Conservation (phyloP, 257 asterid genomes). For the Buddleja alternifolia region DNA sequence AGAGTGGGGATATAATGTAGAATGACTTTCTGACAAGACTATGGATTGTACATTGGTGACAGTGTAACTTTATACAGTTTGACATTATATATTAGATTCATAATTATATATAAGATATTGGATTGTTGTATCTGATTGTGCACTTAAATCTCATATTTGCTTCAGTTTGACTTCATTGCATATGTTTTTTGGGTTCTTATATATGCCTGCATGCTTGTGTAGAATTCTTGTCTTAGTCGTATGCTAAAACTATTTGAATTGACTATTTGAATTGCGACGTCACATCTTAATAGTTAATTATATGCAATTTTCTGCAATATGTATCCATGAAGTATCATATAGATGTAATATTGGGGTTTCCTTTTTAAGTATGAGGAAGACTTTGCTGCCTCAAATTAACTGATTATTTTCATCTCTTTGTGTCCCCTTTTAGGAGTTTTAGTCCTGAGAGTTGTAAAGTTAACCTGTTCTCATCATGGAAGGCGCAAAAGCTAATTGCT, state of each 20-base stretch:
- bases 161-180: neutral
- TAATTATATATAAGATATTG: neutral
- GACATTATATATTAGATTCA: slow-evolving; percentile 1
- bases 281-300: neutral
- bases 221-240: slow-evolving; percentile 3
- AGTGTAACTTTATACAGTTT: neutral
- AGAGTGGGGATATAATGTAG: neutral
- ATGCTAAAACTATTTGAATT: neutral
- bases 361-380: slow-evolving; percentile 1
- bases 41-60: neutral
- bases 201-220: slow-evolving; percentile 3
- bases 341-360: neutral
- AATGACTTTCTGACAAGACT: neutral
- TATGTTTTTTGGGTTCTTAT: slow-evolving; percentile 9
- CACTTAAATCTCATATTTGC: neutral
- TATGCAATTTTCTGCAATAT: slow-evolving; percentile 8
- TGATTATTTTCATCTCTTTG: slow-evolving; percentile 10
- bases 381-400: slow-evolving; percentile 17
- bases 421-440: slow-evolving; percentile 41
- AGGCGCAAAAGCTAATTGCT: slow-evolving; percentile 34
- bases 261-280: slow-evolving; percentile 1
- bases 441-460: slow-evolving; percentile 33
- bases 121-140: neutral
- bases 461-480: slow-evolving; percentile 32
- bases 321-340: slow-evolving; percentile 1